Evolutionary conservation across 352 stramenopile species (phyloP).

Genomic region (Globisporangium orthogonon): DNA sequence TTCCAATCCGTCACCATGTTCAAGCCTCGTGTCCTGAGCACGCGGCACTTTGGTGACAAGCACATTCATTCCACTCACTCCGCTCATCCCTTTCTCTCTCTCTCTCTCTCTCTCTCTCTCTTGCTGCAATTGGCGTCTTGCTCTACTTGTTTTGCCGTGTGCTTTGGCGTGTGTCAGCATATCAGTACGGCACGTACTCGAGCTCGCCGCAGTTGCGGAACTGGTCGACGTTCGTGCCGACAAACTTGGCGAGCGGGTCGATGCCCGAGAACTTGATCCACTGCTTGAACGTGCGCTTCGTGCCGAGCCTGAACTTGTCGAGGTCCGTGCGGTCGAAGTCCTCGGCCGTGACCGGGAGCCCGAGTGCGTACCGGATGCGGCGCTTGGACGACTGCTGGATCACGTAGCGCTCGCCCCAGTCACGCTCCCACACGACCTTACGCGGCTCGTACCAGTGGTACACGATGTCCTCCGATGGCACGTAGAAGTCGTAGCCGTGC

Average conservation of each 20-base stretch:
- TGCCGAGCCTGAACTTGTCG: slow-evolving; percentile 61
- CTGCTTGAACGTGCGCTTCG: slow-evolving; percentile 68
- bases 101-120: background rate
- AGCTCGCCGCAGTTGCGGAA: slow-evolving; percentile 71
- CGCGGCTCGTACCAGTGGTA: slow-evolving; percentile 81
- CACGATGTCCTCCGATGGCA: slow-evolving; percentile 60
- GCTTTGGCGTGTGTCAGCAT: no score
- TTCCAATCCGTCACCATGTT: background rate
- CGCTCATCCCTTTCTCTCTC: background rate
- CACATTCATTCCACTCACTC: background rate
- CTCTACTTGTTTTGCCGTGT: background rate
- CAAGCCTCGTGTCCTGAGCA: background rate
- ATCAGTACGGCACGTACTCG: slow-evolving; percentile 53
- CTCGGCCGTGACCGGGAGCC: slow-evolving; percentile 48
- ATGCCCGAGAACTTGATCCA: slow-evolving; percentile 80
- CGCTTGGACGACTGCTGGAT: slow-evolving; percentile 71
- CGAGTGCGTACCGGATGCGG: slow-evolving; percentile 58
- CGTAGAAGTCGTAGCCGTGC: slow-evolving; percentile 76
- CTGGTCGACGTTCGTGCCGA: slow-evolving; percentile 39
- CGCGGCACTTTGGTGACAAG: no score
- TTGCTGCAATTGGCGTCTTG: background rate
- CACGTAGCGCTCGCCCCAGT: slow-evolving; percentile 62
- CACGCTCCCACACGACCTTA: slow-evolving; percentile 78
- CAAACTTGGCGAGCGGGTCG: slow-evolving; percentile 58
- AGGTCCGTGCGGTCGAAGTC: slow-evolving; percentile 73